Base-by-base conservation (phyloP, 768 basidiomycete genomes). In the Podaxis sp. region DNA sequence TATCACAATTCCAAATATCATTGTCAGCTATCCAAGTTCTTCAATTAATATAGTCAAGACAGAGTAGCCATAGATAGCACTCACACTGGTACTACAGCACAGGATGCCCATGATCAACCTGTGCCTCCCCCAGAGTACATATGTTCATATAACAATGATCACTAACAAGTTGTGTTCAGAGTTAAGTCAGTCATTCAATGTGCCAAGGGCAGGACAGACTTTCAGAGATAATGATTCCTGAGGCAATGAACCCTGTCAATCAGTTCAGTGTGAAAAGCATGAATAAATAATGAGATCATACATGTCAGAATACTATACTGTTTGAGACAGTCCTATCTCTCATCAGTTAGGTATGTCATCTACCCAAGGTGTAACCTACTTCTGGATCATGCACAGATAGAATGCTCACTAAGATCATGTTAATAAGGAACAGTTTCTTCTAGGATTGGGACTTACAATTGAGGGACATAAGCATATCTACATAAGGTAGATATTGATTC, bases 111-210 rank as follows among this genome's bases (percentile, higher is more conserved):
- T 64, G 5, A 80, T 70, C 9, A 68, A 56, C 8, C 73, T 77
- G 58, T 69, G 74, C 13, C 79, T 69, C 64, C 77, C 76, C 78
- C 77, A 82, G 24, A 82, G 74, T 3, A 79, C 80, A 60, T 80
- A 79, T 6, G 80, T 81, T 6, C 80, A 78, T 5, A 81, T 62
- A 67, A 79, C 73, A 8, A 81, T 71, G 33, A 80, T 77, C 4
- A 68, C 77, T 80, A 57, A 4, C 9, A 13, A 26, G 22, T 3
- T 28, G 17, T 7, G 8, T 33, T 33, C 30, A 33, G 30, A 33
- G 42, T 44, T 17, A 44, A 46, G 7, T 1, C 7, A 17, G n/a
- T 15, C 38, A 26, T n/a, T 26, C 19, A 19, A 42, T n/a, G 1
- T 33, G 46, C 48, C 15, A 49, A 26, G 33, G 33, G 53, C 28